Evolutionary conservation across 768 basidiomycete species (phyloP).

Genomic region (Thelephora ganbajun): DNA sequence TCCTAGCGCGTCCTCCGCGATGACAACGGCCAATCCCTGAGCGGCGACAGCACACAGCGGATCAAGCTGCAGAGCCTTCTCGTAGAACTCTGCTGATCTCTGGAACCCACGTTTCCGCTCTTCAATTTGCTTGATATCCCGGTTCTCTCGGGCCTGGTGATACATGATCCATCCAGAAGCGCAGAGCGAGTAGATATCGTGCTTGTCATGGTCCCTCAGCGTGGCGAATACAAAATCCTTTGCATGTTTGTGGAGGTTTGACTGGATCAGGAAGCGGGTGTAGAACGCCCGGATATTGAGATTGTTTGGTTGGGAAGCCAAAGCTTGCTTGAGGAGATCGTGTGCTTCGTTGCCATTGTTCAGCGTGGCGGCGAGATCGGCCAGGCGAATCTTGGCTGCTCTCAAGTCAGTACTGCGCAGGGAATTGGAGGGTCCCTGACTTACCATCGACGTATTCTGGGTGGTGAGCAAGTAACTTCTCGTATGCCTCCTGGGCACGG

Average conservation of each 20-base stretch:
- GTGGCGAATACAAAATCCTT: conserved; percentile 86
- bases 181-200: conserved; percentile 86
- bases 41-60: conserved; percentile 85
- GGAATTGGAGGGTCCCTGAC: conserved; percentile 13
- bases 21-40: conserved; percentile 87
- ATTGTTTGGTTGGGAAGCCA: conserved; percentile 62
- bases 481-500: conserved; percentile 75
- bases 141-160: conserved; percentile 71
- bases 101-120: conserved; percentile 71
- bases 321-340: conserved; percentile 78
- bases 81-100: conserved; percentile 81
- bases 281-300: conserved; percentile 88
- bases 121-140: conserved; percentile 46
- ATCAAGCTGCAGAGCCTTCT: conserved; percentile 78
- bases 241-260: conserved; percentile 53
- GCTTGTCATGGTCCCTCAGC: conserved; percentile 71
- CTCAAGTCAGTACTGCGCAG: background rate
- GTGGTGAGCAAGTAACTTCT: conserved; percentile 76
- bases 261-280: conserved; percentile 82
- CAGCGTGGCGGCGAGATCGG: conserved; percentile 57
- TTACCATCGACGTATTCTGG: conserved; percentile 93
- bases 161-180: conserved; percentile 83
- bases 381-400: conserved; percentile 85
- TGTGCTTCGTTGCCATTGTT: conserved; percentile 76
- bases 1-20: conserved; percentile 84